Evolutionary conservation across 2,329 filamentous ascomycete genomes (phyloP).

Genomic region (Monosporascus cannonballus): DNA sequence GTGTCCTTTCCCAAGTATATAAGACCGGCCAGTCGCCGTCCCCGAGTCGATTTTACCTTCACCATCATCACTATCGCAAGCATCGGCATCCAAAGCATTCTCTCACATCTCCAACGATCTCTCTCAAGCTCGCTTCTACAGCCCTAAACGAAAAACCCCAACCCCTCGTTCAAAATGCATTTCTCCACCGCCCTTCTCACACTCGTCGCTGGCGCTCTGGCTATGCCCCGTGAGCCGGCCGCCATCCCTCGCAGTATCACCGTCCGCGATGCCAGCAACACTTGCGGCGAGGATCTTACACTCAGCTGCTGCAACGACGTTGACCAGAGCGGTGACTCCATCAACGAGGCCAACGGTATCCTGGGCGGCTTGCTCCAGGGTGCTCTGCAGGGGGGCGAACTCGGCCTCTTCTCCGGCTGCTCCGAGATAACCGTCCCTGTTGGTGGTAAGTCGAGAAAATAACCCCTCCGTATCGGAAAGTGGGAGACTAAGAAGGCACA

Average conservation of each 20-base stretch:
- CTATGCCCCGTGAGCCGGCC: conserved; percentile 12
- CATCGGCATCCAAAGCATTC: conserved; percentile 11
- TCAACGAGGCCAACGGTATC: conserved; percentile 17
- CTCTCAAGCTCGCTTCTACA: conserved; percentile 7
- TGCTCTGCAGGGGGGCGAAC: conserved; percentile 11
- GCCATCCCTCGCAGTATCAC: conserved; percentile 12
- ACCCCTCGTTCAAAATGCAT: conserved; percentile 33
- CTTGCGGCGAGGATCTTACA: conserved; percentile 22
- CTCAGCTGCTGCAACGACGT: conserved; percentile 29
- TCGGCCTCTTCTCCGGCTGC: conserved; percentile 25
- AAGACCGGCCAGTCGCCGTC: conserved; percentile 1
- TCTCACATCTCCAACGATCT: conserved; percentile 15
- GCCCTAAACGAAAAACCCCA: conserved; percentile 11
- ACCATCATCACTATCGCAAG: conserved; percentile 12
- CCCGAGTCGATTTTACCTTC: conserved; percentile 4
- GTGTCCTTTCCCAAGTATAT: conserved; percentile 8
- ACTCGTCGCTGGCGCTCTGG: conserved; percentile 26
- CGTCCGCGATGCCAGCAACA: no score
- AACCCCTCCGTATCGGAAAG: no score
- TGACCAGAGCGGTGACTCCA: conserved; percentile 19
- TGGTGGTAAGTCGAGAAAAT: conserved; percentile 13
- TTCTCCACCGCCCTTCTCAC: conserved; percentile 30
- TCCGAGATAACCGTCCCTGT: conserved; percentile 21
- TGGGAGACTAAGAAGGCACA: background rate
- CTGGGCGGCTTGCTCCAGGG: conserved; percentile 19